Evolutionary conservation across 352 stramenopile genomes (phyloP), one percentile per base, ranked within the genome.

Genomic region (Phytophthora pistaciae): DNA sequence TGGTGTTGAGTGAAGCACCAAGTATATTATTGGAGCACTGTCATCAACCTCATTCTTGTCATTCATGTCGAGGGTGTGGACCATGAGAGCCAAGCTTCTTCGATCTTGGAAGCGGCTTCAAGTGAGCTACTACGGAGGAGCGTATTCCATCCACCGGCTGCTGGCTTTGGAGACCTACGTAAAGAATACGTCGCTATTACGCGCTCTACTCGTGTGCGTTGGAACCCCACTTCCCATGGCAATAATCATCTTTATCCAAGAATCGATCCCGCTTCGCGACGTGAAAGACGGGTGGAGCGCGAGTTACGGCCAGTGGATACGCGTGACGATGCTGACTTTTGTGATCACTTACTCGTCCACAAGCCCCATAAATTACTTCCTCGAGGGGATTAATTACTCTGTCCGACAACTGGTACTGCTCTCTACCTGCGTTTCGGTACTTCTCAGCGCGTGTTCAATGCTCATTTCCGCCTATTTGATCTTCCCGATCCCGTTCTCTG

Each of bases 231-330:
- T 71, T 14, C 70, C 66, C 3, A 74, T 68, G 61, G 59, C 66
- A 7, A 25, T 42, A 4, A 13, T 71, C 7, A 49, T 67, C 8
- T 46, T 78, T 10, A 49, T 49, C 11, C 60, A 71, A 58, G 55
- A 78, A 65, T 56, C 25, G 11, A 64, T 78, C 9, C 70, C 65
- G 5, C 66, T 78, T 20, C 60, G 61, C 36, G 59, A 68, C 16
- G 50, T 49, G 11, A 65, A 23, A 38, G 50, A 64, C 5, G 60
- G 60, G 1, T 78, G 61, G 70, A 59, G 48, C 29, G 42, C 21
- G 9, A 77, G 66, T 14, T 59, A 60, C 21, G 69, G 69, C 18
- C 58, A 64, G 23, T 77, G 69, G 69, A 65, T 72, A 31, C 52
- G 69, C 8, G 31, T 23, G 2, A 38, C 48, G 3, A 42, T 72